phyloP scores from a whole-genome alignment of 1,139 yeast genomes.

The Geotrichum europaeum region DNA sequence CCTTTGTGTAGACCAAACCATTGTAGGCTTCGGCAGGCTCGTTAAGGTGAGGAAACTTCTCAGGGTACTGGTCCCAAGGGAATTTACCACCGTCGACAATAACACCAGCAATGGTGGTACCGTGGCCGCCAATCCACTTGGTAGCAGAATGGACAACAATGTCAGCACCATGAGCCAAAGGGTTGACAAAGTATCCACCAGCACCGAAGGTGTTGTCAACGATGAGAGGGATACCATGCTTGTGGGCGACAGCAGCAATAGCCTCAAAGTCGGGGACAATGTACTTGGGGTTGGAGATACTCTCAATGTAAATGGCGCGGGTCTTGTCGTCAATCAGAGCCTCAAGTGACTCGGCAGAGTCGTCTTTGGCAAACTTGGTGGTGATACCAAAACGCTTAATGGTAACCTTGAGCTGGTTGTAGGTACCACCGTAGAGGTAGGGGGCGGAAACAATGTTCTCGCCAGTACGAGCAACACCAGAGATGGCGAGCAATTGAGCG shows the following conservation, averaged over 20 bases:
- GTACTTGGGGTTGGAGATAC: conserved; percentile 91
- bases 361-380: conserved; percentile 77
- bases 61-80: conserved; percentile 83
- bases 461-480: conserved; percentile 80
- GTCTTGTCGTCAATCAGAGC: conserved; percentile 72
- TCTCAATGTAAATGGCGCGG: conserved; percentile 82
- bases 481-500: conserved; percentile 80
- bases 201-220: conserved; percentile 98
- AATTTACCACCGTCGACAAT: conserved; percentile 86
- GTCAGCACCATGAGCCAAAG: conserved; percentile 86
- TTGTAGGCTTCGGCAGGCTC: conserved; percentile 91
- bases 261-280: conserved; percentile 87
- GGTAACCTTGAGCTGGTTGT: conserved; percentile 88
- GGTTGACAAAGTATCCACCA: conserved; percentile 83
- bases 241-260: conserved; percentile 72
- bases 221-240: conserved; percentile 83
- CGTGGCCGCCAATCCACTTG: conserved; percentile 98
- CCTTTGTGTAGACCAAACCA: conserved; percentile 75
- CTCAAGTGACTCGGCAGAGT: conserved; percentile 62
- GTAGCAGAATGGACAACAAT: conserved; percentile 86
- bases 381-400: conserved; percentile 84
- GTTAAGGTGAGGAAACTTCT: conserved; percentile 81
- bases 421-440: conserved; percentile 93
- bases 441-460: conserved; percentile 85
- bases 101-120: conserved; percentile 91